These are phyloP conservation scores for Berberis vulgaris DNA, from an alignment of 164 flowering plant species.

Conservation along the genomic window DNA sequence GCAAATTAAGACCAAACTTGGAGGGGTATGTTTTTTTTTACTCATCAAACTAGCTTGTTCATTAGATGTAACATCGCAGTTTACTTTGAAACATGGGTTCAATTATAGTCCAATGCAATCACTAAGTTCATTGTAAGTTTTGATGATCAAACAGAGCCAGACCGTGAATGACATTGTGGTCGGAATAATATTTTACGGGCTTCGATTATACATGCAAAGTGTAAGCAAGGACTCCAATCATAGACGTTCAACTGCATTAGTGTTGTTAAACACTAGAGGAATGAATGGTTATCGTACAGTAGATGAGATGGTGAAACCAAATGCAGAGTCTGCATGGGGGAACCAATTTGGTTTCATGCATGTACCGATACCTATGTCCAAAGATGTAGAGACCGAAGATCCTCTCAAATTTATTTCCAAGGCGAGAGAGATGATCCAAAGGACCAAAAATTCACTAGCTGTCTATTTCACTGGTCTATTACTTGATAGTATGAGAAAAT, in stretches of 20 bases:
- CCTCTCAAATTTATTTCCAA: conserved; percentile 30
- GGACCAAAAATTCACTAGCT: conserved; percentile 28
- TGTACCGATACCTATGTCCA: conserved; percentile 11
- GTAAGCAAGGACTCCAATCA: conserved; percentile 5
- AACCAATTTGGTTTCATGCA: conserved; percentile 30
- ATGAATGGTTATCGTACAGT: conserved; percentile 28
- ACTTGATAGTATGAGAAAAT: conserved; percentile 24
- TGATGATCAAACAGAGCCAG: conserved; percentile 15
- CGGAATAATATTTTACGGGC: conserved; percentile 49
- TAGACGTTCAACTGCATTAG: conserved; percentile 33
- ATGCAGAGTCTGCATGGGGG: conserved; percentile 33
- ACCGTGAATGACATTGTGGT: conserved; percentile 53
- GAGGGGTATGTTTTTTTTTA: too few species aligned
- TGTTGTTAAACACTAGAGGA: conserved; percentile 50
- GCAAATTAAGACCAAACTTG: too few species aligned
- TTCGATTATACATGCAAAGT: conserved; percentile 44
- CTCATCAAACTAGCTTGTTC: too few species aligned
- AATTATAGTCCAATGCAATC: too few species aligned
- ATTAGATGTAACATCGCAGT: too few species aligned
- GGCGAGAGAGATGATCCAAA: conserved; percentile 23
- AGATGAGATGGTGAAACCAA: conserved; percentile 35
- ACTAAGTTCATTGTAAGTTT: too few species aligned
- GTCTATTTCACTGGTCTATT: conserved; percentile 30
- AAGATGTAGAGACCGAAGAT: conserved; percentile 3
- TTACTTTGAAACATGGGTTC: too few species aligned